phyloP scores from a whole-genome alignment of 2,329 filamentous ascomycete species.

The Aspergillus cejpii region DNA sequence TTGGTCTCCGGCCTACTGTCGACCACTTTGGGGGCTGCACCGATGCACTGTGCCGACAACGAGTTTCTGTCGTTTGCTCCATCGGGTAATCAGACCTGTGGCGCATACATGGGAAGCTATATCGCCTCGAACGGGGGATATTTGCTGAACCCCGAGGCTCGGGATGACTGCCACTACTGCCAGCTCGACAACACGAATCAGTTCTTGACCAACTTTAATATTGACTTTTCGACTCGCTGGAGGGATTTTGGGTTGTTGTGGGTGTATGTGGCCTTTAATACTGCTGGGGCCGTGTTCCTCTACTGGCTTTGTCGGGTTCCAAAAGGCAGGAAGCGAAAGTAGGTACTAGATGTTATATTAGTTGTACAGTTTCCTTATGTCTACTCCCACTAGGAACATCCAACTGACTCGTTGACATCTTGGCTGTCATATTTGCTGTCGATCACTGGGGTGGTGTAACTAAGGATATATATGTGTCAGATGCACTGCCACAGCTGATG shows the following conservation, averaged over 20 bases:
- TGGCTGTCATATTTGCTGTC: too few species aligned
- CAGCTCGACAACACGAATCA: not conserved
- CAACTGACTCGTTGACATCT: too few species aligned
- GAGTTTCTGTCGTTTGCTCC: not conserved
- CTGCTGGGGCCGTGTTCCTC: conserved; percentile 14
- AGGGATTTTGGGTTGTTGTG: not conserved
- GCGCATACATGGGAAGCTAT: not conserved
- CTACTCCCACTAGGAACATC: too few species aligned
- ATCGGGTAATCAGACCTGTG: not conserved
- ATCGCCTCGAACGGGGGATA: not conserved
- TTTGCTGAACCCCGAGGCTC: not conserved
- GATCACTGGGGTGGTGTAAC: too few species aligned
- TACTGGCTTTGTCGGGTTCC: conserved; percentile 5
- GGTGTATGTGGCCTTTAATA: conserved; percentile 27
- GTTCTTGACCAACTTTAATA: not conserved
- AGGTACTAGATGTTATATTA: too few species aligned
- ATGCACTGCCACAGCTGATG: too few species aligned
- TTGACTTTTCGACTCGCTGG: not conserved
- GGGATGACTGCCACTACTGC: not conserved
- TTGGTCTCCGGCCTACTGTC: conserved; percentile 15
- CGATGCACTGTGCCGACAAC: not conserved
- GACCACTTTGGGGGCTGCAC: not conserved
- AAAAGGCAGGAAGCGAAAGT: conserved; percentile 2
- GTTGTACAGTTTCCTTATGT: too few species aligned
- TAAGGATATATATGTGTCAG: too few species aligned